Percentiles rank a stretch among this genome's conserved stretches.
Conservation (phyloP, 768 basidiomycete genomes). For the Pisolithus albus region DNA sequence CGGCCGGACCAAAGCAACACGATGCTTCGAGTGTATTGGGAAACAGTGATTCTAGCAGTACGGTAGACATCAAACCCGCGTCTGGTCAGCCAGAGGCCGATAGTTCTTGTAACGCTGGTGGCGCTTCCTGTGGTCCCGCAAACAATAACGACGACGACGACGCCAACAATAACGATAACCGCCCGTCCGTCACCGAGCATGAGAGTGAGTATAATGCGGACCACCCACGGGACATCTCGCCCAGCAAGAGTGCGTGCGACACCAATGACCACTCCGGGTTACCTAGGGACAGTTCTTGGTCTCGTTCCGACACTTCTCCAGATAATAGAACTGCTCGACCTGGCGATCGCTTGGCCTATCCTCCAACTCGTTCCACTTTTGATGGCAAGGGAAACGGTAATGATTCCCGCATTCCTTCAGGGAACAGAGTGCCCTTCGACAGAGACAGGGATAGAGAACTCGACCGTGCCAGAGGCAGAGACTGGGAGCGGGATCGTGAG, state of each 20-base stretch:
- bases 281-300: conserved; percentile 23
- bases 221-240: conserved; percentile 17
- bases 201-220: conserved; percentile 26
- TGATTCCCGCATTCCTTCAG: conserved; percentile 13
- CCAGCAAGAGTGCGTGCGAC: conserved; percentile 19
- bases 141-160: background rate
- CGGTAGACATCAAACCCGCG: conserved; percentile 7
- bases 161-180: conserved; percentile 6
- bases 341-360: conserved; percentile 20
- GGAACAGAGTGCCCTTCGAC: conserved; percentile 30
- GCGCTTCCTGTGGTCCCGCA: background rate
- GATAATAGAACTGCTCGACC: conserved; percentile 26
- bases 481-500: conserved; percentile 29
- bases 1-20: conserved; percentile 23
- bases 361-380: conserved; percentile 2
- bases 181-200: conserved; percentile 13
- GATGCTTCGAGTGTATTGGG: conserved; percentile 16
- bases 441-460: conserved; percentile 29
- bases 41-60: conserved; percentile 11
- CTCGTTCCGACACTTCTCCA: conserved; percentile 19
- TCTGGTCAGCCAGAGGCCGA: conserved; percentile 12
- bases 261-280: conserved; percentile 24
- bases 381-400: conserved; percentile 13
- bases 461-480: conserved; percentile 25
- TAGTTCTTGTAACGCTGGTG: conserved; percentile 1